Percentiles rank a stretch among this genome's conserved stretches.
phyloP scores from a whole-genome alignment of 495 filamentous ascomycete species.

The Podospora appendiculata region DNA sequence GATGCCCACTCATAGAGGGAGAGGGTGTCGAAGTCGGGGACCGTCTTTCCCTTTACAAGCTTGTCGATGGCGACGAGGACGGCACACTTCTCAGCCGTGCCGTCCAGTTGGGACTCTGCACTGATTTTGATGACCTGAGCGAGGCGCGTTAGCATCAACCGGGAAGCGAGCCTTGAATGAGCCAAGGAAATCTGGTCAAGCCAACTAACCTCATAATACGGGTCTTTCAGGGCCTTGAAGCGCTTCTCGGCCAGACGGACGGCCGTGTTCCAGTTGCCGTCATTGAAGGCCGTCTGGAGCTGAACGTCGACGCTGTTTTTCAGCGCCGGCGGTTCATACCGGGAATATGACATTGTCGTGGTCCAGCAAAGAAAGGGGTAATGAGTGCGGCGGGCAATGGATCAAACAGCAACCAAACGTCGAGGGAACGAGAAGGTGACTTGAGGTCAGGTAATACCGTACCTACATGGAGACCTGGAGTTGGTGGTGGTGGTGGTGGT shows the following conservation, averaged over 20 bases:
- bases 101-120: conserved; percentile 37
- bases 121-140: conserved; percentile 35
- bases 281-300: conserved; percentile 31
- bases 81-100: conserved; percentile 23
- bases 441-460: too few relatives aligned
- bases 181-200: too few relatives aligned
- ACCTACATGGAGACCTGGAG: too few relatives aligned
- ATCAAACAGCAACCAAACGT: too few relatives aligned
- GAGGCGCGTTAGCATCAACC: background rate
- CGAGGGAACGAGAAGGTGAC: too few relatives aligned
- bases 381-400: too few relatives aligned
- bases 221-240: conserved; percentile 33
- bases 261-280: conserved; percentile 34
- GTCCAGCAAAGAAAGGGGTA: background rate
- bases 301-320: conserved; percentile 30
- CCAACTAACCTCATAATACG: conserved; percentile 35
- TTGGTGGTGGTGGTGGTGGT: too few relatives aligned
- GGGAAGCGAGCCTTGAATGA: too few relatives aligned
- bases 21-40: conserved; percentile 30
- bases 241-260: conserved; percentile 35
- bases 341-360: conserved; percentile 15
- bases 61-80: conserved; percentile 27
- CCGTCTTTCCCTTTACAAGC: conserved; percentile 29
- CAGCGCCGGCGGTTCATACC: conserved; percentile 22
- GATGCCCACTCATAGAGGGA: conserved; percentile 36